Base-by-base conservation (phyloP, 345 rosid species). In the Sonneratia caseolaris region DNA sequence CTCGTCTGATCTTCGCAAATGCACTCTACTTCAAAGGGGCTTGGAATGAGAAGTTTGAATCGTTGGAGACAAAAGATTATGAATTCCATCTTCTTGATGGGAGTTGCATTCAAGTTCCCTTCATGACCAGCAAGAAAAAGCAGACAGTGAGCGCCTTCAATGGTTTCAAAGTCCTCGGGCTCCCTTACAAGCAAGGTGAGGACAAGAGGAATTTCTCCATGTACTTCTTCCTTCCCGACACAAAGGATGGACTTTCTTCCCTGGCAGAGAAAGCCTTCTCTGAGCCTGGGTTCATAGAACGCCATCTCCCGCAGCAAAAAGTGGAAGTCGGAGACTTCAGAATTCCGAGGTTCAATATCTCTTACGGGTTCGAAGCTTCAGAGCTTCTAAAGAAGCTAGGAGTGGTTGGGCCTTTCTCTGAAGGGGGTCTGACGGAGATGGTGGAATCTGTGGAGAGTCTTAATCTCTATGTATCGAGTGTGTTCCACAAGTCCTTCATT, bases 21-120 rank as follows among this genome's bases (percentile, higher is more conserved):
- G 98, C 92, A 22, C 81, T 93, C 37, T 93, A 93, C 71, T 93
- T 91, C 82, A 89, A 89, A 55, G 96, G 92, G 16, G 81, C 89
- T 77, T 93, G 98, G 98, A 76, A 37, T 61, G 88, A 91, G 47
- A 85, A 79, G 70, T 91, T 93, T 21, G 86, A 89, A 72, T 75
- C 81, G 0, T 83, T 85, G 0, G 68, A 77, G 53, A 86, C 91
- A 1, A 79, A 81, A 75, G 91, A 87, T 36, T 48, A 73, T 47
- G 92, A 89, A 56, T 93, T 93, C 80, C 81, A 86, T 73, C 96
- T 87, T 72, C 74, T 80, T 32, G 77, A 82, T 55, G 97, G 90
- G 18, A 72, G 72, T 64, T 66, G 82, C 42, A 84, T 88, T 72
- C 71, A 77, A 32, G 94, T 77, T 21, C 89, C 88, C 2, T 93